Evolutionary conservation across 2,329 filamentous ascomycete species (phyloP), one percentile per base, ranked within the genome.

Genomic region (Fusarium subglutinans): DNA sequence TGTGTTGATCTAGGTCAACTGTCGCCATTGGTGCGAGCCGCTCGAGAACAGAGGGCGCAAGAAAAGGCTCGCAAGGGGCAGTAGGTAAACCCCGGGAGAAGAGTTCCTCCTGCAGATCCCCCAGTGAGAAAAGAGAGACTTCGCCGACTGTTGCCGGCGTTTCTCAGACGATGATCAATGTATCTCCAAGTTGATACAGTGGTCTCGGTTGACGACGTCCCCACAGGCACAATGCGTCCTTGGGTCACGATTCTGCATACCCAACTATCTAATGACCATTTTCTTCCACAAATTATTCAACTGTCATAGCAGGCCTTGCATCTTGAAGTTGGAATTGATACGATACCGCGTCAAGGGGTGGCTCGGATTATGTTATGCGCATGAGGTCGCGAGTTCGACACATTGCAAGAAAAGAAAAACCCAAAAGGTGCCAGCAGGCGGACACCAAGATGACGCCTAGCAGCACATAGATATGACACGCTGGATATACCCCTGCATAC

Each of bases 11-110:
- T 95, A 22, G 87, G 87, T 62, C 94, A 95, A 68, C 87, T 98
- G 62, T 92, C 96, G 33, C 95, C 96, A 15, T 88, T 98, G 67
- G 96, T 98, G 59, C 90, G 92, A 79, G 93, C 95, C 47, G 96
- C 96, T 54, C 90, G 95, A 75, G 91, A 94, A 81, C 95, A 95
- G 73, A 90, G 95, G 81, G 93, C 93, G 33, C 92, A 96, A 79
- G 96, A 98, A 84, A 94, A 94, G 84, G 91, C 91, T 69, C 89
- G 91, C 74, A 94, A 94, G 82, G 91, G 76, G 67, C 79, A 80
- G 74, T 81, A 77, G 74, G 69, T 68, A 72, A 60, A 65, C 71
- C 73, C 75, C 45, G 57, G 63, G 61, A 71, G 71, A 73, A 71
- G 66, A 48, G 56, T 67, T 48, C 71, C 71, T 59, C 71, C 71